Conservation (phyloP, 2,329 filamentous ascomycete species). For the Scytalidium lignicola region DNA sequence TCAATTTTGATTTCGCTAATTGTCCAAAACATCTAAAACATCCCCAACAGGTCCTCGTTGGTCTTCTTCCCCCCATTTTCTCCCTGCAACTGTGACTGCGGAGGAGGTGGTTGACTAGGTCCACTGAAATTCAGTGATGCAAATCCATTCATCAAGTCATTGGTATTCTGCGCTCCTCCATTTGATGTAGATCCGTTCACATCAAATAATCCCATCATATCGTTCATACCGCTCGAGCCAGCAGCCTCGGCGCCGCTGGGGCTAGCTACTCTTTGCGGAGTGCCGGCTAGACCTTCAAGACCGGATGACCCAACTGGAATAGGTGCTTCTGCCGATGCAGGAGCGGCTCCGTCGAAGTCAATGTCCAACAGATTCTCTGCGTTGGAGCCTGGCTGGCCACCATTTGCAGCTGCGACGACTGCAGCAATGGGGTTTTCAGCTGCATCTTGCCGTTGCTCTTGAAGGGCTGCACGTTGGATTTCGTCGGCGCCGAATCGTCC, state of each 20-base stretch:
- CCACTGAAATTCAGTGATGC: constrained; percentile 71
- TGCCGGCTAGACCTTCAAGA: constrained; percentile 52
- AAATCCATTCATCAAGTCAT: constrained; percentile 68
- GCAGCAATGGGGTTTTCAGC: constrained; percentile 92
- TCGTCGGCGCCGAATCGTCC: constrained; percentile 90
- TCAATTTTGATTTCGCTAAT: not conserved
- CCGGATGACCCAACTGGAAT: constrained; percentile 43
- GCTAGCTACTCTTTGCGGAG: constrained; percentile 64
- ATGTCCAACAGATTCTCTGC: constrained; percentile 94
- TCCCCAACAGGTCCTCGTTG: constrained; percentile 53
- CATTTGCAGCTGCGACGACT: constrained; percentile 61
- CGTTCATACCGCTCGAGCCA: constrained; percentile 62
- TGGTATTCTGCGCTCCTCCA: constrained; percentile 23
- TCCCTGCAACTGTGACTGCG: constrained; percentile 49
- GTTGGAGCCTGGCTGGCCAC: constrained; percentile 62
- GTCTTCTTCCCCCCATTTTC: constrained; percentile 43
- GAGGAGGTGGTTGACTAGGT: constrained; percentile 57
- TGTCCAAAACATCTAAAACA: constrained; percentile 39
- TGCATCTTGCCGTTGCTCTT: constrained; percentile 89
- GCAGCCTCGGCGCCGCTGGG: constrained; percentile 41
- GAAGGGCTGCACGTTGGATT: constrained; percentile 91
- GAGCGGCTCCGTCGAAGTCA: constrained; percentile 88
- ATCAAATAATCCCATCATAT: constrained; percentile 71
- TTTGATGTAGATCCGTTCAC: constrained; percentile 23
- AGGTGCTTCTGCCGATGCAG: constrained; percentile 73